Base-by-base conservation (phyloP, 192 early-diverging fungal genomes). In the Dimargaris xerosporica region DNA sequence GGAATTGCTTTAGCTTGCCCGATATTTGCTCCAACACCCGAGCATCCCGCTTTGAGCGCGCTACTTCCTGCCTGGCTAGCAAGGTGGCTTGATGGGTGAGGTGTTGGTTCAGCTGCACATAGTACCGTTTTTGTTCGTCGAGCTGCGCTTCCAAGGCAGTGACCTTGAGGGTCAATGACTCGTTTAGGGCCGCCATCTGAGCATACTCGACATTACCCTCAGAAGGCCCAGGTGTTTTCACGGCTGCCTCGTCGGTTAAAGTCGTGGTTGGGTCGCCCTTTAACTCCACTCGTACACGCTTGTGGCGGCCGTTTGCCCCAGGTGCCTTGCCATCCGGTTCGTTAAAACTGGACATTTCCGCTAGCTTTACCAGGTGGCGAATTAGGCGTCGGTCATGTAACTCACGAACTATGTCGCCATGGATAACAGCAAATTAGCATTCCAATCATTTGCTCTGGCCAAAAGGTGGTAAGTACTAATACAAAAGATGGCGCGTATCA, bases 111-210 rank as follows among this genome's bases (percentile, higher is more conserved):
- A 56, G 54, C 31, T 25, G 5, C 31, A 30, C 54, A 29, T 30
- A 56, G 34, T 41, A 16, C 26, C 26, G 5, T 16, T 41, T 29
- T 67, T 81, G 77, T 42, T 82, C 80, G 25, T 70, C 69, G 1
- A 80, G 26, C 55, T 82, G 80, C 1, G 80, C 65, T 34, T 73
- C 66, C 30, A 79, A 64, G 11, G 77, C 67, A 17, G 73, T 64
- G 9, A 82, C 65, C n/a, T 47, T 73, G 26, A 82, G 66, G 47
- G 66, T 66, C 46, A 82, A 62, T 50, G 76, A 73, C 56, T 76
- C 71, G 45, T 69, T 67, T 44, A 81, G 64, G 52, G 77, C 75
- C 59, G 73, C 71, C 13, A 77, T 60, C 29, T 75, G 75, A 11
- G 69, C 23, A 9, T 75, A 47, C 30, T 79, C 78, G 10, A 62